These are phyloP conservation scores for Cercospora sojina DNA, from an alignment of 2,329 filamentous ascomycete species.

Conservation along the genomic window DNA sequence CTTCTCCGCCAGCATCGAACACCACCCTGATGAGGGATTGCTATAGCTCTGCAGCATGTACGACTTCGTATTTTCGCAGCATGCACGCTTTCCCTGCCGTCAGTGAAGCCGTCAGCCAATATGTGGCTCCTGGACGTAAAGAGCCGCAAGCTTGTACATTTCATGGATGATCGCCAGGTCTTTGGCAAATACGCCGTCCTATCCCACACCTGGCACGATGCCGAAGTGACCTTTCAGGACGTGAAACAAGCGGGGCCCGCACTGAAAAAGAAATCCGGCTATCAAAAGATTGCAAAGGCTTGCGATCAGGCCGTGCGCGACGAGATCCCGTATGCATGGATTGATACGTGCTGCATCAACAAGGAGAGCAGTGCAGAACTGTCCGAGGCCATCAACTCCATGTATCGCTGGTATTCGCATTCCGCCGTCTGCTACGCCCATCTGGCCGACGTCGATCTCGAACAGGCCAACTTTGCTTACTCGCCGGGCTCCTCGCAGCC, in stretches of 20 bases:
- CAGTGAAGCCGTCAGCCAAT: background rate
- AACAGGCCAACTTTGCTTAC: background rate
- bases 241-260: slow-evolving; percentile 12
- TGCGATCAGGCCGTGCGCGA: slow-evolving; percentile 13
- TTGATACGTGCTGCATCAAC: slow-evolving; percentile 29
- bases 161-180: slow-evolving; percentile 17
- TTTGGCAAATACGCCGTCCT: slow-evolving; percentile 20
- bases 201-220: slow-evolving; percentile 23
- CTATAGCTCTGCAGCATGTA: background rate
- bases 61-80: background rate
- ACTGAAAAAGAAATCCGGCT: slow-evolving; percentile 2
- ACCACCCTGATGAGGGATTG: background rate
- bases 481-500: background rate
- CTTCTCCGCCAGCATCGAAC: background rate
- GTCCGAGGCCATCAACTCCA: slow-evolving; percentile 28
- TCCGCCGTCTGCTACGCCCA: slow-evolving; percentile 25
- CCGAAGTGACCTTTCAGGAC: slow-evolving; percentile 22
- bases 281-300: slow-evolving; percentile 16
- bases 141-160: slow-evolving; percentile 13
- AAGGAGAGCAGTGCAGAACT: slow-evolving; percentile 27
- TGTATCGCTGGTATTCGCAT: slow-evolving; percentile 26
- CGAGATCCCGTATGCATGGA: slow-evolving; percentile 11
- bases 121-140: slow-evolving; percentile 23
- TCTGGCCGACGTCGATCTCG: slow-evolving; percentile 18
- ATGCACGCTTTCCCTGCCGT: background rate